A percentile compares a stretch with the other conserved stretches of the same genome.
These are phyloP conservation scores for Fusarium chlamydosporum DNA, from an alignment of 2,329 filamentous ascomycete species.

Conservation along the genomic window DNA sequence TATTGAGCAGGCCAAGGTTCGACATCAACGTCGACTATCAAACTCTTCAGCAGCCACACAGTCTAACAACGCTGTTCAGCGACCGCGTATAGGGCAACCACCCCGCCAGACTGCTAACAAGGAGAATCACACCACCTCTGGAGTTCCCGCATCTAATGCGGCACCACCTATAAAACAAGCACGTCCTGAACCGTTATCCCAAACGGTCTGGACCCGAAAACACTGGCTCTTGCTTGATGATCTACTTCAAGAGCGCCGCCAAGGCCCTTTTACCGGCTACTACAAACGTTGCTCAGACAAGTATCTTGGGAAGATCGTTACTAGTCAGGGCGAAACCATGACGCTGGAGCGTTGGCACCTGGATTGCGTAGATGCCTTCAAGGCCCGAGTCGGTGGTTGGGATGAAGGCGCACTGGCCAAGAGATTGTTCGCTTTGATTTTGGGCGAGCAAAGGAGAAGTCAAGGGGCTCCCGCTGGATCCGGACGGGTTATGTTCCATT, in stretches of 20 bases:
- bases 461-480: constrained; percentile 29
- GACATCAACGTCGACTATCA: constrained; percentile 52
- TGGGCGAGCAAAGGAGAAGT: constrained; percentile 62
- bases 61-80: constrained; percentile 29
- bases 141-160: constrained; percentile 51
- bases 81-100: constrained; percentile 22
- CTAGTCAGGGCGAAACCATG: constrained; percentile 62
- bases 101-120: constrained; percentile 49
- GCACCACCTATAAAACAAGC: constrained; percentile 45
- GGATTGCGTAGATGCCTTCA: constrained; percentile 70
- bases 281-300: constrained; percentile 52
- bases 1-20: constrained; percentile 57
- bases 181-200: constrained; percentile 54
- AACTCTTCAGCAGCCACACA: constrained; percentile 44
- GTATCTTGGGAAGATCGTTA: constrained; percentile 65
- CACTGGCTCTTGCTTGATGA: constrained; percentile 70
- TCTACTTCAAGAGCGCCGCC: constrained; percentile 64
- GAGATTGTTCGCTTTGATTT: constrained; percentile 66
- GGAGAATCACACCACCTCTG: constrained; percentile 52
- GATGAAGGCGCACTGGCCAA: constrained; percentile 64
- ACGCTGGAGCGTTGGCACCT: constrained; percentile 69
- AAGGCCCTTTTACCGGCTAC: constrained; percentile 55
- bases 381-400: constrained; percentile 64
- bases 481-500: constrained; percentile 54
- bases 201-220: constrained; percentile 62